Base-by-base conservation (phyloP, 129 eudicot genomes). In the Apium graveolens region DNA sequence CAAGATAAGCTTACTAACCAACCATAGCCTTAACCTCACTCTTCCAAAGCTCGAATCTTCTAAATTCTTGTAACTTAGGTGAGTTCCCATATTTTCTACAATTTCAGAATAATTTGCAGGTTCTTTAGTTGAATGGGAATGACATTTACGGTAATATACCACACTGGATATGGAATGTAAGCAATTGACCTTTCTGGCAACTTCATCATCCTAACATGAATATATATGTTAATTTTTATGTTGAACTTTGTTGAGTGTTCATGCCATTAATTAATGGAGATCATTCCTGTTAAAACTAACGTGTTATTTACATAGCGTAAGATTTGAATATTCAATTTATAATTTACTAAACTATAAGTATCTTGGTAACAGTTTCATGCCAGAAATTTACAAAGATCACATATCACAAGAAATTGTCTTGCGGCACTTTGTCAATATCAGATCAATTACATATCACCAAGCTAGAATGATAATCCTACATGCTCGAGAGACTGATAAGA, bases 11-110 rank as follows among this genome's bases (percentile, higher is more conserved):
- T 29, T 77, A 11, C 24, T 72, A 49, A 55, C 46, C 37, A 38
- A 11, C 37, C 80, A 73, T 66, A 60, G 69, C 76, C 70, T 77
- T 51, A 76, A 70, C 44, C 31, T 29, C 69, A 53, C 79, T 37
- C 79, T 57, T 76, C 79, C 79, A 57, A 32, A 55, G 39, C 42
- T 76, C 38, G 21, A 6, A 5, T 8, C 43, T 21, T 0, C 57
- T 76, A 46, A 24, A 5, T 76, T 17, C 1, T 8, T 76, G 79
- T 42, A 57, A 76, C 53, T 76, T 76, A 14, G 38, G 24, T 8
- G 79, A 76, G 37, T 9, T 76, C 71, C 70, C 79, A 11, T 12
- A n/a, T 37, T 76, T 76, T 55, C 21, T 76, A n/a, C 9, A 41
- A 26, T 38, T 53, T 32, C 79, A 76, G 29, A 62, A 76, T 76